Evolutionary conservation across 768 basidiomycete species (phyloP).

Genomic region (Mycena venus): DNA sequence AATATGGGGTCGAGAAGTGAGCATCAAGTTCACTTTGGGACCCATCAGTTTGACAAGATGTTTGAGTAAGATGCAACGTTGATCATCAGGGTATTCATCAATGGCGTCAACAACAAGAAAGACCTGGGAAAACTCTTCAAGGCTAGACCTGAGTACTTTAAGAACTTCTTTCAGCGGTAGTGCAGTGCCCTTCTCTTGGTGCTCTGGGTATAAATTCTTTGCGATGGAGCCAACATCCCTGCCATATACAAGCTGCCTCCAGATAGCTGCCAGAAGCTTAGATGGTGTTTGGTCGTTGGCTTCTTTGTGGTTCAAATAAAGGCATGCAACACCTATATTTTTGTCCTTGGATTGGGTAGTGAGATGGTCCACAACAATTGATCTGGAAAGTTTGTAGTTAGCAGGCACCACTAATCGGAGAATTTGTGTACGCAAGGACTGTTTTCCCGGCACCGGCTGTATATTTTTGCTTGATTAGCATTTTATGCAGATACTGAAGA

Average conservation of each 20-base stretch:
- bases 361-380: slow-evolving; percentile 6
- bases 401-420: neutral
- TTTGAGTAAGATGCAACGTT: neutral
- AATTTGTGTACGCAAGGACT: neutral
- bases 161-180: neutral
- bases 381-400: neutral
- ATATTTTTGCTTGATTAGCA: neutral
- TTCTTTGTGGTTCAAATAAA: too few relatives aligned
- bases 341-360: neutral
- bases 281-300: too few relatives aligned
- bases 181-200: neutral
- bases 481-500: neutral
- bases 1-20: neutral
- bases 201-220: neutral
- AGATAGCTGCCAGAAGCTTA: too few relatives aligned
- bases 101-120: slow-evolving; percentile 1
- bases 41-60: neutral
- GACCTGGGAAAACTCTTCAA: neutral
- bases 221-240: neutral
- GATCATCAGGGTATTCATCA: neutral
- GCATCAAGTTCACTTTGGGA: neutral
- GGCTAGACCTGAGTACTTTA: neutral
- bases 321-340: neutral
- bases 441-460: neutral
- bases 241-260: neutral